phyloP scores from a whole-genome alignment of 1,284 basidiomycete genomes.

The Inonotus obliquus region DNA sequence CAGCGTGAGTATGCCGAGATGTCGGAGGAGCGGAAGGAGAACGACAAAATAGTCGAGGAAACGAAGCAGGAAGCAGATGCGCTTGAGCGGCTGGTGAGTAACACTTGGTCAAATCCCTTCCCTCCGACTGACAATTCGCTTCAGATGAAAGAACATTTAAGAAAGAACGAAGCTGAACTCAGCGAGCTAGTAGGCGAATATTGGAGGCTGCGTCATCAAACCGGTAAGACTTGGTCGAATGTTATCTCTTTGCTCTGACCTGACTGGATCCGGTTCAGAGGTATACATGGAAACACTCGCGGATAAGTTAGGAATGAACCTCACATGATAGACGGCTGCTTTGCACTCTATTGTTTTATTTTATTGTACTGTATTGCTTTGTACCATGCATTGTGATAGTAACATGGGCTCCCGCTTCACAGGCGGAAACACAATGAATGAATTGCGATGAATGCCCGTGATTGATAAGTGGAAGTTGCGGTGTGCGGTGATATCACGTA shows the following conservation, averaged over 20 bases:
- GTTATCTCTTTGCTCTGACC: slow-evolving; percentile 1
- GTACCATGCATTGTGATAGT: too few species aligned
- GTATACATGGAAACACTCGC: slow-evolving; percentile 79
- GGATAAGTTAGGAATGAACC: slow-evolving; percentile 58
- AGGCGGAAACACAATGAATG: too few species aligned
- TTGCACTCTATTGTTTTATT: neutral
- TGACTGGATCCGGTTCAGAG: slow-evolving; percentile 38
- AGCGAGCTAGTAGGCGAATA: slow-evolving; percentile 77
- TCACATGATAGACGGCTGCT: slow-evolving; percentile 28
- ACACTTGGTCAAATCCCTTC: neutral
- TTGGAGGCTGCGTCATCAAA: slow-evolving; percentile 73
- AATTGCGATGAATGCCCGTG: too few species aligned
- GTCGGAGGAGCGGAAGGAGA: slow-evolving; percentile 66
- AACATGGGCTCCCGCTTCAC: too few species aligned
- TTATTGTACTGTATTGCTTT: neutral
- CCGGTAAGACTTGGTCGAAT: slow-evolving; percentile 44
- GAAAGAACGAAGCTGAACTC: slow-evolving; percentile 67
- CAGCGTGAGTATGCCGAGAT: slow-evolving; percentile 75
- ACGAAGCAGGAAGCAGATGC: slow-evolving; percentile 61
- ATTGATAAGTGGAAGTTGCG: neutral
- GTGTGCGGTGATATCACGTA: neutral
- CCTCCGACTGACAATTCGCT: neutral
- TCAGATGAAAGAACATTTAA: slow-evolving; percentile 72
- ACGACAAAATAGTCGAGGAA: slow-evolving; percentile 71
- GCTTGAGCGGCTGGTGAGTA: slow-evolving; percentile 53